A percentile compares a stretch with the other conserved stretches of the same genome.
Evolutionary conservation across 257 asterid genomes (phyloP).

Genomic region (Catharanthus roseus): DNA sequence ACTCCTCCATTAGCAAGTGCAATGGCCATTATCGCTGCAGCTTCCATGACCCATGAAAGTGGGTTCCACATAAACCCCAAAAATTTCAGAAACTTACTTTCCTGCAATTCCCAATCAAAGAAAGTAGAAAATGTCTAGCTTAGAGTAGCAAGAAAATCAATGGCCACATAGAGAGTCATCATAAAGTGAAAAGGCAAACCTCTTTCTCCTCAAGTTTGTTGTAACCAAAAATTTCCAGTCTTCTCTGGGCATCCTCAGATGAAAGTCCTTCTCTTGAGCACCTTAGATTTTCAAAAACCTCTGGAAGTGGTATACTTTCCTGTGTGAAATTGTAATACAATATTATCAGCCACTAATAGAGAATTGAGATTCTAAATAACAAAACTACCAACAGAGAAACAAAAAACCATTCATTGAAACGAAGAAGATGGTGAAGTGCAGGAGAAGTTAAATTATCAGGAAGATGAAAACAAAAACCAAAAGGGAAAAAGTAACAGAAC

Average conservation of each 20-base stretch:
- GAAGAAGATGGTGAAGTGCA: background rate
- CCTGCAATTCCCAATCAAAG: conserved; percentile 1
- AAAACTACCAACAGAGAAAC: background rate
- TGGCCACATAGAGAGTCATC: background rate
- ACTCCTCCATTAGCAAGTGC: conserved; percentile 17
- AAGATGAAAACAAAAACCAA: background rate
- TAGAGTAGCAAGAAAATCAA: background rate
- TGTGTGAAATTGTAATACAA: conserved; percentile 13
- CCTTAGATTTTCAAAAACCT: conserved; percentile 90
- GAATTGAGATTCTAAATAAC: background rate
- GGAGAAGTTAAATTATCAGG: background rate
- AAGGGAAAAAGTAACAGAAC: background rate
- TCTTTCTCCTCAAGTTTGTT: conserved; percentile 97
- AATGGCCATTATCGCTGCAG: conserved; percentile 16
- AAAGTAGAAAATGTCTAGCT: background rate
- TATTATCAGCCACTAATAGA: background rate
- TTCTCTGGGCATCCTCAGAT: conserved; percentile 66
- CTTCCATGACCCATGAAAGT: conserved; percentile 16
- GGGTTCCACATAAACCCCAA: conserved; percentile 17
- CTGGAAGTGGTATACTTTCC: conserved; percentile 95
- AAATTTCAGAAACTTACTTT: conserved; percentile 13
- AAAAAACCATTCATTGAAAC: background rate
- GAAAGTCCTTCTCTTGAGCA: conserved; percentile 86
- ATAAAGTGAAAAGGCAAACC: conserved; percentile 29
- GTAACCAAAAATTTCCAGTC: conserved; percentile 84